Conservation (phyloP, 345 rosid species). For the Psidium friedrichsthalianum region DNA sequence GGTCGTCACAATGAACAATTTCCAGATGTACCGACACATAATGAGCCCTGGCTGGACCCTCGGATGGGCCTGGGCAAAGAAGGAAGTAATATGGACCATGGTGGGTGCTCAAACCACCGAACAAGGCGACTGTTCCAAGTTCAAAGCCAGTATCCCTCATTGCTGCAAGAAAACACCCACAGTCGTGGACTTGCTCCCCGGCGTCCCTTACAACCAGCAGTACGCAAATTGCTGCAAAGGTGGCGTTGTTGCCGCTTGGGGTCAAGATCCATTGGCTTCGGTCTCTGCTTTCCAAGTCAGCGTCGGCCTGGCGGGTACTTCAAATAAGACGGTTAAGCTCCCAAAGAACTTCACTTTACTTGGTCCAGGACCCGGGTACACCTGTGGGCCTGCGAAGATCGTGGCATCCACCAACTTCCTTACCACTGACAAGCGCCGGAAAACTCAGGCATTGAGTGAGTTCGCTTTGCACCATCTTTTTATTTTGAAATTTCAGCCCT, state of each 20-base stretch:
- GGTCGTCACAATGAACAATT: slow-evolving; percentile 56
- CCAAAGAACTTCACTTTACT: slow-evolving; percentile 83
- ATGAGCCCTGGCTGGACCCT: slow-evolving; percentile 73
- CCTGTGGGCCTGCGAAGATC: slow-evolving; percentile 72
- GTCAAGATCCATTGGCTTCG: slow-evolving; percentile 63
- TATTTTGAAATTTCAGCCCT: not conserved
- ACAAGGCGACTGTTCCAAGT: slow-evolving; percentile 96
- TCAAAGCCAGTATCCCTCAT: slow-evolving; percentile 75
- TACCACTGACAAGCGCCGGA: slow-evolving; percentile 49
- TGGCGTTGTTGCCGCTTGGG: slow-evolving; percentile 70
- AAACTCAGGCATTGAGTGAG: slow-evolving; percentile 78
- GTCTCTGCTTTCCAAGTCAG: slow-evolving; percentile 70
- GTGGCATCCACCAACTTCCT: slow-evolving; percentile 59
- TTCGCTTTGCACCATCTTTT: not conserved
- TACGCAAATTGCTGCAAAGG: slow-evolving; percentile 84
- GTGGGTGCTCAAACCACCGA: slow-evolving; percentile 75
- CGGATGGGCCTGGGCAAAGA: slow-evolving; percentile 88
- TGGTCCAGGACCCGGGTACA: slow-evolving; percentile 84
- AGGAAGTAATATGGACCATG: slow-evolving; percentile 81
- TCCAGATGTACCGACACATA: slow-evolving; percentile 71
- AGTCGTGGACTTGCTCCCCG: slow-evolving; percentile 68
- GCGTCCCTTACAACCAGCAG: slow-evolving; percentile 76
- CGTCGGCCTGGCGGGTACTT: slow-evolving; percentile 68
- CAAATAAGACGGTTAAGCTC: slow-evolving; percentile 71
- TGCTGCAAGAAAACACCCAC: slow-evolving; percentile 71